Evolutionary conservation across 1,284 basidiomycete genomes (phyloP), one percentile per base, ranked within the genome.

Genomic region (Marasmius fiardii): DNA sequence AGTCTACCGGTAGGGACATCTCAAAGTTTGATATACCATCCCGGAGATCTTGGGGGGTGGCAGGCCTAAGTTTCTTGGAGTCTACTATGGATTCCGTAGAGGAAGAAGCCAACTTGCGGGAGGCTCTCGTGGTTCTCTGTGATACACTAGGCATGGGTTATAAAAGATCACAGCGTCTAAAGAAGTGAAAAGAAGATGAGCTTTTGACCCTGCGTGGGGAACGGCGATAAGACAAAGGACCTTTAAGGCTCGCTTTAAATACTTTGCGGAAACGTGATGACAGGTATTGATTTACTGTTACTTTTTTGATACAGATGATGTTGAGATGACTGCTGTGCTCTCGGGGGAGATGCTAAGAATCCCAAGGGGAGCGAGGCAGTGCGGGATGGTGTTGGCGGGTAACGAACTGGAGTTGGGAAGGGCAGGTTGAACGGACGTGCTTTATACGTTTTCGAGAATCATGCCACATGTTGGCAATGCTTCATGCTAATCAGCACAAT

Each of bases 1-100:
- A 68, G 55, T 77, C 72, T 23, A 67, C 63, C n/a, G 80, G 75
- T 43, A 71, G 67, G 10, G 63, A 65, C 51, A 70, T 71, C 47
- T 60, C 61, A 20, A 65, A 61, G 20, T 67, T 64, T 47, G 63
- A 59, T 52, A 72, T 67, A 55, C 70, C 72, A 54, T 74, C 69
- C 48, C 70, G 65, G 43, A 65, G 60, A 62, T 76, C 73, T 51
- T 70, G 68, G 12, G 68, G 66, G 49, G 68, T 67, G 23, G 68
- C 67, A 59, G 68, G 65, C 41, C 66, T 67, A 55, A 72, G 61
- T 58, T 63, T 60, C 51, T 61, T 58, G 44, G 56, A 49, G 43
- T 51, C 28, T n/a, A n/a, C n/a, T n/a, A 10, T 31, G 28, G 28
- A 37, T 35, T 53, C 53, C 16, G 20, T 12, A 14, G 39, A 20